Evolutionary conservation across 179 eudicot species (phyloP).

Genomic region (Pouteria campechiana): DNA sequence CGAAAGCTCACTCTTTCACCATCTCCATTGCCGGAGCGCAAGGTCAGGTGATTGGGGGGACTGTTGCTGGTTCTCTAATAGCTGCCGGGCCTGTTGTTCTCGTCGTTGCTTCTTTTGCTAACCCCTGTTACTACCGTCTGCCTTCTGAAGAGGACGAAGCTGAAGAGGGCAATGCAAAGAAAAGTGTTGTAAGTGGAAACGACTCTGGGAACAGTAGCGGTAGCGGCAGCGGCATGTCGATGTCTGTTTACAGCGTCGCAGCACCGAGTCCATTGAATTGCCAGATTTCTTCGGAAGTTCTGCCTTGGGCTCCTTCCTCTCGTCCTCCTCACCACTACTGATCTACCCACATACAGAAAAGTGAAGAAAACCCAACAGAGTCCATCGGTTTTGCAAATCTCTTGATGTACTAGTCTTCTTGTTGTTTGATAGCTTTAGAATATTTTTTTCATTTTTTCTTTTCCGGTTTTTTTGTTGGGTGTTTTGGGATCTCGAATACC

Average conservation of each 20-base stretch:
- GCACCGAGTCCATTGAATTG: background rate
- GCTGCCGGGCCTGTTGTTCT: conserved; percentile 57
- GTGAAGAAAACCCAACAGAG: too few species aligned
- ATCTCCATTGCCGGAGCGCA: conserved; percentile 71
- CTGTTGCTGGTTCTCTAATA: conserved; percentile 46
- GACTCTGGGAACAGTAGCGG: background rate
- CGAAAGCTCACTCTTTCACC: conserved; percentile 23
- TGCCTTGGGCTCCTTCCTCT: too few species aligned
- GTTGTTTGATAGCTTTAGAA: too few species aligned
- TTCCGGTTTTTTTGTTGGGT: too few species aligned
- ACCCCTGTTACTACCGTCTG: conserved; percentile 45
- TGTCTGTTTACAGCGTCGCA: background rate
- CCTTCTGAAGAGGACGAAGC: conserved; percentile 31
- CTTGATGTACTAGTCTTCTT: too few species aligned
- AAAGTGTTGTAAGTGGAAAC: background rate
- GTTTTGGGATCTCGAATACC: too few species aligned
- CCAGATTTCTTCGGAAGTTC: background rate
- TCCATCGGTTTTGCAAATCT: too few species aligned
- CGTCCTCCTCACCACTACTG: too few species aligned
- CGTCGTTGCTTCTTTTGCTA: conserved; percentile 55
- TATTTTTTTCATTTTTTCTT: too few species aligned
- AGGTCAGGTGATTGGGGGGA: conserved; percentile 77
- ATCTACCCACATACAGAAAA: too few species aligned
- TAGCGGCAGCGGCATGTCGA: background rate
- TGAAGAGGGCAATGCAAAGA: background rate